Percentiles rank a stretch among this genome's conserved stretches.
Evolutionary conservation across 2,329 filamentous ascomycete species (phyloP).

Genomic region (Cryoendolithus antarcticus): DNA sequence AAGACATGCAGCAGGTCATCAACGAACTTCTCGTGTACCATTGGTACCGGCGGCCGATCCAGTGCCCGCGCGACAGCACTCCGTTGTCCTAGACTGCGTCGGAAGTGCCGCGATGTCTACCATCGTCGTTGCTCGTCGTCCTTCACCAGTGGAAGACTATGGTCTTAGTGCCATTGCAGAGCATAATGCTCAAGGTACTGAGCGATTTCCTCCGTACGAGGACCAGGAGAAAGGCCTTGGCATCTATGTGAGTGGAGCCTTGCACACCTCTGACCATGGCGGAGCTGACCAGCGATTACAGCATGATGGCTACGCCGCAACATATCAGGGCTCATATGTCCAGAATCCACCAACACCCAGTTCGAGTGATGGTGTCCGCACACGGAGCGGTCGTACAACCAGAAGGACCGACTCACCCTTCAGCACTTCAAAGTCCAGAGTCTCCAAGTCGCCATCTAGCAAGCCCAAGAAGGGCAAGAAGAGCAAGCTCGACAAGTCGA

Average conservation of each 20-base stretch:
- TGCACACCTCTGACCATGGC: background rate
- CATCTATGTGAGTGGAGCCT: conserved; percentile 18
- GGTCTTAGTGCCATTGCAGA: conserved; percentile 30
- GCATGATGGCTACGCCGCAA: conserved; percentile 15
- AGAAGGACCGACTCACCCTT: conserved; percentile 24
- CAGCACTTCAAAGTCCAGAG: conserved; percentile 19
- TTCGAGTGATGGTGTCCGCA: conserved; percentile 27
- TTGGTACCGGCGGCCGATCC: conserved; percentile 11
- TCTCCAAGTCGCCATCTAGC: conserved; percentile 22
- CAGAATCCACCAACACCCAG: conserved; percentile 32
- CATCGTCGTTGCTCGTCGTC: background rate
- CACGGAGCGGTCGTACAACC: conserved; percentile 27
- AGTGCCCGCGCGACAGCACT: conserved; percentile 9
- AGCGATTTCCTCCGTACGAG: conserved; percentile 19
- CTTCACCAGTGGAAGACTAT: conserved; percentile 14
- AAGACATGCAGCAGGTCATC: conserved; percentile 20
- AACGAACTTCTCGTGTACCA: conserved; percentile 7
- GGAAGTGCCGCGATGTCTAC: too few relatives aligned
- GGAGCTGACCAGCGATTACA: conserved; percentile 10
- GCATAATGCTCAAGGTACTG: conserved; percentile 28
- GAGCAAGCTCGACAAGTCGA: conserved; percentile 31
- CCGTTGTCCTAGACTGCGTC: too few relatives aligned
- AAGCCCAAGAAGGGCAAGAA: conserved; percentile 32
- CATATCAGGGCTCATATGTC: conserved; percentile 15
- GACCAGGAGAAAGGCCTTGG: conserved; percentile 23